Conservation (phyloP, 257 asterid species). For the Solanum chiquidenum region DNA sequence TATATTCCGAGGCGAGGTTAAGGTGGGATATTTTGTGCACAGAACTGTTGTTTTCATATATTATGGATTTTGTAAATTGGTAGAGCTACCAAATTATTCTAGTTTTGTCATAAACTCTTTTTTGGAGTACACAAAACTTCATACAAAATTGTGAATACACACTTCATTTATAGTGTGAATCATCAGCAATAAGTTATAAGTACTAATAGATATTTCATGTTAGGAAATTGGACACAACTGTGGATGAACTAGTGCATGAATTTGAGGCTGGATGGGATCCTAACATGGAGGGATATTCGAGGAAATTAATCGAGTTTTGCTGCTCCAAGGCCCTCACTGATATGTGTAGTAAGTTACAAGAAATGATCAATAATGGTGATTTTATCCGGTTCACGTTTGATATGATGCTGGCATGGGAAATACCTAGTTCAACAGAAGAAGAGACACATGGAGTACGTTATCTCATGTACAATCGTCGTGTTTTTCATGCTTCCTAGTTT, state of each 20-base stretch:
- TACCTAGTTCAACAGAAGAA: constrained; percentile 40
- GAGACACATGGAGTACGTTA: constrained; percentile 25
- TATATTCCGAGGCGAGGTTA: background rate
- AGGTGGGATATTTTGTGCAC: background rate
- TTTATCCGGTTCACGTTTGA: constrained; percentile 75
- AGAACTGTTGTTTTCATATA: background rate
- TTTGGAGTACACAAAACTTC: background rate
- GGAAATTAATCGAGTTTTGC: constrained; percentile 57
- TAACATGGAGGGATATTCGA: constrained; percentile 35
- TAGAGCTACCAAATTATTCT: background rate
- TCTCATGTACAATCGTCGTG: no score
- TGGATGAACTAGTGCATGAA: constrained; percentile 37
- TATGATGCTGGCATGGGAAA: constrained; percentile 96
- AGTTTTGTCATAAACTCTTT: background rate
- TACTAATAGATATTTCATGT: background rate
- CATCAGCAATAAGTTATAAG: background rate
- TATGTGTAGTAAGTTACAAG: constrained; percentile 37
- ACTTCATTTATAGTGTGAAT: background rate
- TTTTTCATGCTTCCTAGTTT: background rate
- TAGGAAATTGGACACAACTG: constrained; percentile 46
- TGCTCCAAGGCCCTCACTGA: constrained; percentile 47
- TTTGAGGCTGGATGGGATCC: constrained; percentile 54
- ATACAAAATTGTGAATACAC: background rate
- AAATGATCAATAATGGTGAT: constrained; percentile 42
- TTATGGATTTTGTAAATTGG: background rate